These are phyloP conservation scores for Nannochloris sp. DNA, from an alignment of 139 green algal species.

Conservation along the genomic window DNA sequence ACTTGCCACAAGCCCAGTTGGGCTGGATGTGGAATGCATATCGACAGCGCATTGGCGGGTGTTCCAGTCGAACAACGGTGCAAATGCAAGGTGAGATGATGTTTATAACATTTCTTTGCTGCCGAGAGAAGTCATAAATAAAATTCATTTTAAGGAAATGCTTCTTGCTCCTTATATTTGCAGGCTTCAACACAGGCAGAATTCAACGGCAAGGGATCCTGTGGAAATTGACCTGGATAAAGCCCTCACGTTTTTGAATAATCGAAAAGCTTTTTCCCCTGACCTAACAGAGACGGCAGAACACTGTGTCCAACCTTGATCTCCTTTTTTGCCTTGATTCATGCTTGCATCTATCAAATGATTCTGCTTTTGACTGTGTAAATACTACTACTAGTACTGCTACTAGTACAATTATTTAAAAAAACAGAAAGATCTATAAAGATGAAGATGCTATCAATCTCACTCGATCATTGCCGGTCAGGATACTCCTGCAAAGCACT, in stretches of 20 bases:
- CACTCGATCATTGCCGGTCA: neutral
- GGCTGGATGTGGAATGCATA: conserved; percentile 2
- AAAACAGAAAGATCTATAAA: too few species aligned
- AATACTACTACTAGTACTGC: too few species aligned
- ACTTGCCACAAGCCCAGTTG: neutral
- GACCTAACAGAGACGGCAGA: too few species aligned
- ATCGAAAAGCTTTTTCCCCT: too few species aligned
- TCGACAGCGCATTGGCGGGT: conserved; percentile 10
- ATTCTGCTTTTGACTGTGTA: too few species aligned
- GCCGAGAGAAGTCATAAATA: too few species aligned
- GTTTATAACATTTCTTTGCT: neutral
- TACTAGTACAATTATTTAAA: too few species aligned
- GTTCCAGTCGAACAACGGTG: conserved; percentile 17
- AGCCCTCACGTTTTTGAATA: too few species aligned
- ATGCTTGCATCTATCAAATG: too few species aligned
- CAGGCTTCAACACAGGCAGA: neutral
- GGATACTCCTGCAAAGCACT: neutral
- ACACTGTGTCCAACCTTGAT: too few species aligned
- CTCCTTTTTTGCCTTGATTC: neutral
- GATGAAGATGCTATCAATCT: neutral
- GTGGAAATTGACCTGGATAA: neutral
- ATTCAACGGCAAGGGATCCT: neutral
- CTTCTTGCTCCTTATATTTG: too few species aligned
- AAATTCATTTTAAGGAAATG: too few species aligned
- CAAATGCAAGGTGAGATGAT: conserved; percentile 13